Evolutionary conservation across 352 stramenopile species (phyloP).

Genomic region (Globisporangium cystogenes): DNA sequence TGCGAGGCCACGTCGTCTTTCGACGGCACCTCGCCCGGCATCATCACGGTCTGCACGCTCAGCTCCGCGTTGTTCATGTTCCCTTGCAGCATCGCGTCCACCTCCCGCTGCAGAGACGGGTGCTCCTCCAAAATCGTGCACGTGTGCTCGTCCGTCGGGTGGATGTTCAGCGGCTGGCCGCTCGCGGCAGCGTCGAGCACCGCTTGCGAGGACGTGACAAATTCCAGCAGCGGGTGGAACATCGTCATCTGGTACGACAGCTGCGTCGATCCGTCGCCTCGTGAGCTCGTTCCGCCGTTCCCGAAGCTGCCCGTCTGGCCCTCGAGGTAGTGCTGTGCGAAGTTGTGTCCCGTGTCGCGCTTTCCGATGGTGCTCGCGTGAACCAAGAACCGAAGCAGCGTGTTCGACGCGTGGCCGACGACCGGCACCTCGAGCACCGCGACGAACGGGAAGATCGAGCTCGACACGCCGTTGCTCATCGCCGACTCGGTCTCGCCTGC

Average conservation of each 20-base stretch:
- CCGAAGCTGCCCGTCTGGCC: slow-evolving; percentile 24
- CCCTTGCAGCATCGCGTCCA: slow-evolving; percentile 60
- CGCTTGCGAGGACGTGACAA: slow-evolving; percentile 81
- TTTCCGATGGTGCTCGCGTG: slow-evolving; percentile 76
- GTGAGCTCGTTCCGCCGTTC: slow-evolving; percentile 27
- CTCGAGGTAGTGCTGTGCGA: slow-evolving; percentile 30
- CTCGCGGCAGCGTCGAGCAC: slow-evolving; percentile 78
- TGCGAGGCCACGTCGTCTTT: slow-evolving; percentile 71
- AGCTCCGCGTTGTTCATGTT: slow-evolving; percentile 78
- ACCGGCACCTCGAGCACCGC: slow-evolving; percentile 80
- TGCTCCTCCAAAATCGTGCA: slow-evolving; percentile 72
- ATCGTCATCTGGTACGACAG: slow-evolving; percentile 85
- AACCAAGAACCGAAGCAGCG: slow-evolving; percentile 81
- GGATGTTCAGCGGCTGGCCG: slow-evolving; percentile 67
- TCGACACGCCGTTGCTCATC: slow-evolving; percentile 42
- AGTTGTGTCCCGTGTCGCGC: slow-evolving; percentile 31
- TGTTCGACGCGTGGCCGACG: slow-evolving; percentile 73
- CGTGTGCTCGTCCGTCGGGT: slow-evolving; percentile 75
- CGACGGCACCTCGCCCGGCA: slow-evolving; percentile 66
- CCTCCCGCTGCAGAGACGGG: slow-evolving; percentile 53
- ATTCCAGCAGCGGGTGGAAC: slow-evolving; percentile 83
- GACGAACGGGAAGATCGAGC: slow-evolving; percentile 81
- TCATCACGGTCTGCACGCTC: slow-evolving; percentile 85
- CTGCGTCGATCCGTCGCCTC: slow-evolving; percentile 29
- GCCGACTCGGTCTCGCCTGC: slow-evolving; percentile 59